Evolutionary conservation across 2,329 filamentous ascomycete genomes (phyloP).

Genomic region (Ascochyta rabiei): DNA sequence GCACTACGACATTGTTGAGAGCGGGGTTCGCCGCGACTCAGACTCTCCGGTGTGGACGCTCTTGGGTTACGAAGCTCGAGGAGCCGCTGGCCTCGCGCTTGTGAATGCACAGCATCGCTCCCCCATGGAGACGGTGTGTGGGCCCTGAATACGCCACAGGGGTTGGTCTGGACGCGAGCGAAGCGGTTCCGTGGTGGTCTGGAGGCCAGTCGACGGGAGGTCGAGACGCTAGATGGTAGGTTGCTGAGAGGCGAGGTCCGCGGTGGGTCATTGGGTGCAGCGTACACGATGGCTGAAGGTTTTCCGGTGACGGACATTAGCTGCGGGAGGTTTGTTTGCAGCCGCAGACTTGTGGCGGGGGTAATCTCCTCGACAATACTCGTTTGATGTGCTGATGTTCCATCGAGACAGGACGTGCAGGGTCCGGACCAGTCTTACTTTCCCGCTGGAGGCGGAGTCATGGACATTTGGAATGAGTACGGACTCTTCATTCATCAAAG

Average conservation of each 20-base stretch:
- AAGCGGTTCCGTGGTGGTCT: slow-evolving; percentile 1
- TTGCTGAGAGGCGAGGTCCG: slow-evolving; percentile 9
- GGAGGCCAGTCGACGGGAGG: slow-evolving; percentile 7
- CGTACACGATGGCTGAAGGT: neutral
- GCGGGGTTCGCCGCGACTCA: slow-evolving; percentile 10
- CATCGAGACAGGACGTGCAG: neutral
- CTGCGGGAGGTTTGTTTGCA: neutral
- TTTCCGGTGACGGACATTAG: slow-evolving; percentile 4
- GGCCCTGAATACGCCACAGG: slow-evolving; percentile 5
- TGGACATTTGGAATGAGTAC: neutral
- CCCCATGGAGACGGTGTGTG: slow-evolving; percentile 7
- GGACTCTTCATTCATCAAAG: neutral
- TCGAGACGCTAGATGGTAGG: slow-evolving; percentile 2
- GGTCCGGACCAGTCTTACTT: neutral
- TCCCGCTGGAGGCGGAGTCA: neutral
- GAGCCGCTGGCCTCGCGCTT: slow-evolving; percentile 10
- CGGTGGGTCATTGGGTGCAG: slow-evolving; percentile 1
- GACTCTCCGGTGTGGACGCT: neutral
- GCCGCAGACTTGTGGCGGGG: neutral
- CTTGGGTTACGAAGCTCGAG: slow-evolving; percentile 1
- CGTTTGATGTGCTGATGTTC: neutral
- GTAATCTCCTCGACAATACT: slow-evolving; percentile 1
- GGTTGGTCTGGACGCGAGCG: neutral
- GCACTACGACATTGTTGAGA: slow-evolving; percentile 12
- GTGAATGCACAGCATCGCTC: slow-evolving; percentile 1